These are phyloP conservation scores for Populus trichocarpa DNA, from an alignment of 441 rosid genomes.

Conservation along the genomic window DNA sequence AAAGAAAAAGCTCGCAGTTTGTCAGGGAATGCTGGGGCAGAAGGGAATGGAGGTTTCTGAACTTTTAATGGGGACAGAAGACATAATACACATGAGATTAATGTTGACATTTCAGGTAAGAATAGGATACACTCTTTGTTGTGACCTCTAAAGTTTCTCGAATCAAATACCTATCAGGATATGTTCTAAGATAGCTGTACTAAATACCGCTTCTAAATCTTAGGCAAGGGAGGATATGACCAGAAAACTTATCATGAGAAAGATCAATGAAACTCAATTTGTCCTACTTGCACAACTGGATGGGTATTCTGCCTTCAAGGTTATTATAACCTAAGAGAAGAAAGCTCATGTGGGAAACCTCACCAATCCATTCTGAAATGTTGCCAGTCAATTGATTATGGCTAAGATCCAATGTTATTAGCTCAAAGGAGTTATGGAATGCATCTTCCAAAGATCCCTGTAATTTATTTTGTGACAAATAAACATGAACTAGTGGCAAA, in stretches of 20 bases:
- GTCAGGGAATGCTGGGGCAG: too few relatives aligned
- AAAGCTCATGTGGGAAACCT: neutral
- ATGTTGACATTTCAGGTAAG: neutral
- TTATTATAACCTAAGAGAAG: constrained; percentile 6
- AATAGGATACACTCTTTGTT: neutral
- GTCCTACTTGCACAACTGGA: constrained; percentile 6
- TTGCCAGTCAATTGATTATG: neutral
- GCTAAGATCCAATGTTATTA: neutral
- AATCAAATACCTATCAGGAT: neutral
- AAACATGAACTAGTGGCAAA: neutral
- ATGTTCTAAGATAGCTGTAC: neutral
- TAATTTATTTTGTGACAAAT: constrained; percentile 4
- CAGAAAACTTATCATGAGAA: constrained; percentile 12
- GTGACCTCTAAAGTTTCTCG: neutral
- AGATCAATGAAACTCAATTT: constrained; percentile 2
- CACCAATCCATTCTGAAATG: constrained; percentile 1
- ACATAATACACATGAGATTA: too few relatives aligned
- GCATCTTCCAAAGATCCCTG: neutral
- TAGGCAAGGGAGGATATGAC: neutral
- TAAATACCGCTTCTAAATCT: neutral
- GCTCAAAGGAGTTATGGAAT: neutral
- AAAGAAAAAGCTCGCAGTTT: too few relatives aligned
- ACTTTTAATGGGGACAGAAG: too few relatives aligned
- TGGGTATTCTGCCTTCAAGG: neutral
- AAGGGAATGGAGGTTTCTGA: too few relatives aligned